Evolutionary conservation across 163 green algal genomes (phyloP), one percentile per base, ranked within the genome.

Genomic region (Prototheca cutis): DNA sequence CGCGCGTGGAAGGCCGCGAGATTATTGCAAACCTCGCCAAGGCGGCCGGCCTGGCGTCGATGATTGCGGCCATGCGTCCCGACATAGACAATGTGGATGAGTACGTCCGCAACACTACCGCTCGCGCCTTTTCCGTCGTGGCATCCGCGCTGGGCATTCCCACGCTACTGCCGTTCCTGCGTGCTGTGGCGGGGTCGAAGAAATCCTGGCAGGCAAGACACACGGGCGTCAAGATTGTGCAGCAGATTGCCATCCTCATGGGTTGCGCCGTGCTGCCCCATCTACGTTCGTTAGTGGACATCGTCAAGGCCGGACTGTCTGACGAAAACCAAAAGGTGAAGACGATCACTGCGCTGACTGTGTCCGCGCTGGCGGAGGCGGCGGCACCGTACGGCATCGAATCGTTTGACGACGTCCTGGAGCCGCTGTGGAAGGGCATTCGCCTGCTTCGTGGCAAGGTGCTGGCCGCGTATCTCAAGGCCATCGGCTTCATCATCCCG

Each of bases 71-170:
- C 33, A 99, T 99, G 92, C 81, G 93, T 13, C 93, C 93, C 17
- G 93, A 99, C 67, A 97, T 99, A 34, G 93, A 99, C 80, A 96
- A 98, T 81, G 84, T 96, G 19, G 93, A 99, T 67, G 93, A 99
- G 86, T 95, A 94, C 58, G 90, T 98, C 58, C 80, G 90, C 28
- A 98, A 98, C 80, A 98, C 90, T 45, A 98, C 90, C 3, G 90
- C 90, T 15, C 75, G 88, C 28, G 88, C 88, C 19, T 95, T 95
- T 62, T 81, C 72, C 28, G 92, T 98, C 23, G 88, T 96, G 10
- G 31, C 90, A 4, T 87, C 78, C 6, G 93, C 93, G 15, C 80
- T 99, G 52, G 93, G 93, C 70, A 97, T 99, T 64, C 91, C 90
- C 6, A 85, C 89, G 21, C 78, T 99, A 65, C 79, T 98, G 63